These are phyloP conservation scores for Magnusiomyces suaveolens DNA, from an alignment of 1,139 yeast species.

Conservation along the genomic window DNA sequence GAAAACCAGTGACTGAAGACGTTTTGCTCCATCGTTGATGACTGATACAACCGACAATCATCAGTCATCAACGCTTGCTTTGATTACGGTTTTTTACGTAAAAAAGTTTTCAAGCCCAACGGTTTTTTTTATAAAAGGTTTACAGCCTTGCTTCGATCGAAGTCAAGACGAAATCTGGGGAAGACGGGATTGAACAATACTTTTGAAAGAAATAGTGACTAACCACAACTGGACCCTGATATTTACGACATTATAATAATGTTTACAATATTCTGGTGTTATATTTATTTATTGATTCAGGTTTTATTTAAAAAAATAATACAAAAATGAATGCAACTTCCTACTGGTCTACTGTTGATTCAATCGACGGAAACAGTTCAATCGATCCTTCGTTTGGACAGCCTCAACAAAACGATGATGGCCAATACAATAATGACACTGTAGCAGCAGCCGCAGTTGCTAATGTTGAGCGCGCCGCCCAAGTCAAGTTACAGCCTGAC, in stretches of 20 bases:
- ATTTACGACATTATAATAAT: too few relatives aligned
- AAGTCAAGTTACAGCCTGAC: background rate
- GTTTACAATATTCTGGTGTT: too few relatives aligned
- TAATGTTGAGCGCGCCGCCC: slow-evolving; percentile 7
- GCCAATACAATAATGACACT: slow-evolving; percentile 9
- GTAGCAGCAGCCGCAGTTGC: slow-evolving; percentile 15
- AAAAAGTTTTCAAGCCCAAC: background rate
- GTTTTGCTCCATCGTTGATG: too few relatives aligned
- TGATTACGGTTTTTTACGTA: background rate
- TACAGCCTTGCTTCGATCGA: too few relatives aligned
- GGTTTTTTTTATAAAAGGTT: too few relatives aligned
- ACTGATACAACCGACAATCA: background rate
- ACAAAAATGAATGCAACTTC: background rate
- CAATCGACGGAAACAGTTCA: slow-evolving; percentile 9
- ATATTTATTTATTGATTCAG: too few relatives aligned
- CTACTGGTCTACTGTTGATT: slow-evolving; percentile 9
- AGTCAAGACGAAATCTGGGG: too few relatives aligned
- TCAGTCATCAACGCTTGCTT: background rate
- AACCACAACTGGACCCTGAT: too few relatives aligned
- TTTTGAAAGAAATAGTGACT: too few relatives aligned
- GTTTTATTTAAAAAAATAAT: too few relatives aligned
- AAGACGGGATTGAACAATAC: too few relatives aligned
- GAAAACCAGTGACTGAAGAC: too few relatives aligned
- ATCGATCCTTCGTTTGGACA: slow-evolving; percentile 14
- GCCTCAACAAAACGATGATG: slow-evolving; percentile 10